Evolutionary conservation across 352 stramenopile genomes (phyloP).

Genomic region (Hyaloperonospora brassicae): DNA sequence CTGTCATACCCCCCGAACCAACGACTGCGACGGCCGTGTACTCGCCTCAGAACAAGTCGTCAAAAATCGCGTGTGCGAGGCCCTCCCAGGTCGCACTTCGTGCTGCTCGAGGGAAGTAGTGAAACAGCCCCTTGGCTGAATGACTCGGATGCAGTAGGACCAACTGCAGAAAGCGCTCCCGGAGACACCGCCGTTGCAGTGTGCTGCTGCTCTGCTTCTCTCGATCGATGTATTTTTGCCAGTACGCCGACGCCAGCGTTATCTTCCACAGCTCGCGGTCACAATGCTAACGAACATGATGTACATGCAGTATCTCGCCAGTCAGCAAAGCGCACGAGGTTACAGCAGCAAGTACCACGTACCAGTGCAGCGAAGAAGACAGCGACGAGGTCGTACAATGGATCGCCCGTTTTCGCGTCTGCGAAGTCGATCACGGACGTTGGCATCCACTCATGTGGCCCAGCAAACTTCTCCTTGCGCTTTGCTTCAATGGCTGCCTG

Average conservation of each 20-base stretch:
- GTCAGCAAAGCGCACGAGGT: background rate
- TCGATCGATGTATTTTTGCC: constrained; percentile 56
- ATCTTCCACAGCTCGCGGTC: constrained; percentile 52
- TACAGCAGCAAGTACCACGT: constrained; percentile 11
- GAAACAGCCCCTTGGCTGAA: constrained; percentile 57
- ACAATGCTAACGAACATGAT: constrained; percentile 43
- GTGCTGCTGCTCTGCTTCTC: constrained; percentile 21
- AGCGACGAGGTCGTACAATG: constrained; percentile 78
- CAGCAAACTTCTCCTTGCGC: constrained; percentile 43
- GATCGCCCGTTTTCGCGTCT: constrained; percentile 79
- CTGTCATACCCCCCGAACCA: too few relatives aligned
- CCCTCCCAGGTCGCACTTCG: constrained; percentile 46
- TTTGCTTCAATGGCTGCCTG: constrained; percentile 28
- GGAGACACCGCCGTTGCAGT: constrained; percentile 26
- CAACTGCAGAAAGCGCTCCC: constrained; percentile 65
- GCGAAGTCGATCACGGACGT: constrained; percentile 82
- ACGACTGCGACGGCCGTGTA: background rate
- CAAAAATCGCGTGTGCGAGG: constrained; percentile 56
- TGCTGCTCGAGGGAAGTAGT: constrained; percentile 49
- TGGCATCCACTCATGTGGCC: constrained; percentile 46
- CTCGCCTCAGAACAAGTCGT: constrained; percentile 37
- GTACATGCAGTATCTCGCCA: constrained; percentile 1
- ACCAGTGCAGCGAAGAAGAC: constrained; percentile 77
- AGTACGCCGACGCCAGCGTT: constrained; percentile 56
- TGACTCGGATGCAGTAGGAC: constrained; percentile 73